Conservation (phyloP, 345 rosid genomes). For the Eucalyptus guilfoylei region DNA sequence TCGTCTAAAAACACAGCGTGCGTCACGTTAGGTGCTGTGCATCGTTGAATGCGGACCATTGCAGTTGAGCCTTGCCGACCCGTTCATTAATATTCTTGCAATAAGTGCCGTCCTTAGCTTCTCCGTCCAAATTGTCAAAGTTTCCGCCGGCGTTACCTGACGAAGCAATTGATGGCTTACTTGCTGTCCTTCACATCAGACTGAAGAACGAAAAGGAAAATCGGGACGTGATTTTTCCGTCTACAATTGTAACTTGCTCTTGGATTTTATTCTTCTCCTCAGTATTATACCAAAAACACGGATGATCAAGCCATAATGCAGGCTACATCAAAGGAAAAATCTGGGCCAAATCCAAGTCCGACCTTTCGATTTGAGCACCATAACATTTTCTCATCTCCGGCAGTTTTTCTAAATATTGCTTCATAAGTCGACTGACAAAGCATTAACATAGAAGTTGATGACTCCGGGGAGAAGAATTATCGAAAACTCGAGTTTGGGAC, state of each 20-base stretch:
- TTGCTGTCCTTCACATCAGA: neutral
- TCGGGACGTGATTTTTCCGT: neutral
- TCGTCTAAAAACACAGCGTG: neutral
- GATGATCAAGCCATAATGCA: neutral
- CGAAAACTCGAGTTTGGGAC: too few species aligned
- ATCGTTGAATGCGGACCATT: neutral
- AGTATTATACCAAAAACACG: too few species aligned
- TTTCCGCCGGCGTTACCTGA: neutral
- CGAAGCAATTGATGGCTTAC: neutral
- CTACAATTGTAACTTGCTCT: neutral
- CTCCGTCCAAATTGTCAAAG: neutral
- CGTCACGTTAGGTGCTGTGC: neutral
- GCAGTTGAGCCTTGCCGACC: neutral
- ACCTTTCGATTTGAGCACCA: neutral
- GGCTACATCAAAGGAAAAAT: neutral
- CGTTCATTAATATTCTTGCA: neutral
- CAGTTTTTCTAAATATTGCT: neutral
- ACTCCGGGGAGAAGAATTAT: neutral
- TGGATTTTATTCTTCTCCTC: neutral
- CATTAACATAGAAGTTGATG: neutral
- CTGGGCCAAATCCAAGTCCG: neutral
- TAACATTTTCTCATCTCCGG: neutral
- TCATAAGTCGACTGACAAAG: neutral
- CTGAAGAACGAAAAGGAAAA: neutral
- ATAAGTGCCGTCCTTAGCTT: neutral